Evolutionary conservation across 306 rosid species (phyloP), one percentile per base, ranked within the genome.

Genomic region (cucumber (Cucumis sativus)): DNA sequence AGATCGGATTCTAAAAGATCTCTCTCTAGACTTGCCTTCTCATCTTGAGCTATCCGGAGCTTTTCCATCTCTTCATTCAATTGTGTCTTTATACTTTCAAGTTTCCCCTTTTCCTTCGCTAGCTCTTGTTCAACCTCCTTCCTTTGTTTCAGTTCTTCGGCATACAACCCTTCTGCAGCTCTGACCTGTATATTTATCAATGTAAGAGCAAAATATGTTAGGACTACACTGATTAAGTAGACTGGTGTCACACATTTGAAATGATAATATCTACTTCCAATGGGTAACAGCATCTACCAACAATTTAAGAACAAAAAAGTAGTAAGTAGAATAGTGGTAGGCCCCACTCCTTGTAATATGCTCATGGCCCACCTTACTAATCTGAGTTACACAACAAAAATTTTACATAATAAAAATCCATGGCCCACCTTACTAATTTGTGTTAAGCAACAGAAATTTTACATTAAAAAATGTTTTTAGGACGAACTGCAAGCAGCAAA

Each of bases 101-200:
- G 82, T 59, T 85, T 87, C 78, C 70, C 90, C 59, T 45, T 86
- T 77, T 84, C 93, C 54, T 74, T 84, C 41, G 25, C 81, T 30
- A 89, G 80, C 43, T 74, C 90, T 83, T 92, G 88, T 84, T 86
- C 97, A 64, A 80, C 77, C 77, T 82, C 88, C 79, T 87, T 91
- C 79, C 95, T 92, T 64, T 77, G 87, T 75, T 84, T 89, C 80
- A 83, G 78, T 85, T 90, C 93, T 79, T 83, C 80, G 39, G 81
- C 64, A 57, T 86, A 86, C 67, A 81, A 81, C 78, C 37, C 66
- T 84, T 85, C 89, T 57, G 87, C 75, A 23, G 81, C 83, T 81
- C 81, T 89, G 52, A 85, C 87, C 99, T 95, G 88, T 45, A 75
- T 8, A 35, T 23, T 25, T 12, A 10, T 23, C 7, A 1, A 20